These are phyloP conservation scores for Cryptococcus deneoformans DNA, from an alignment of 1,284 basidiomycete genomes.

Conservation along the genomic window DNA sequence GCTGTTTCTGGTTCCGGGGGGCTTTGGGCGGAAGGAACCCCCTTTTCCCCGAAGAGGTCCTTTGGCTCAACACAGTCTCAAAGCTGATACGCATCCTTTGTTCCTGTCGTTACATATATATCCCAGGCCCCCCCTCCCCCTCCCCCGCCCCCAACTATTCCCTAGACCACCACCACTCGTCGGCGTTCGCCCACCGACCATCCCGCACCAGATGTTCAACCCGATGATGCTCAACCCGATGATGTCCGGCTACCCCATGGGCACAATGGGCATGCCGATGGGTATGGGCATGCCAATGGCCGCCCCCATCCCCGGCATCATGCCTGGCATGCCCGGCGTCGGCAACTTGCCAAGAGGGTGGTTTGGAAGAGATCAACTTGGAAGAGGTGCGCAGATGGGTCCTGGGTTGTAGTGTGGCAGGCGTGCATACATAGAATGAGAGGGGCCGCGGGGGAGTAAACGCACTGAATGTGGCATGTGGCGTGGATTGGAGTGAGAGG, in stretches of 20 bases:
- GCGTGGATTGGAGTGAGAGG: not conserved
- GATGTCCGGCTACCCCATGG: slow-evolving; percentile 12
- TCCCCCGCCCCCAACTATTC: slow-evolving; percentile 10
- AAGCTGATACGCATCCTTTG: no score
- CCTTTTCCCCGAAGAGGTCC: not conserved
- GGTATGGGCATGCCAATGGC: slow-evolving; percentile 23
- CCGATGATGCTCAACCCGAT: slow-evolving; percentile 17
- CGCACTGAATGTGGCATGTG: slow-evolving; percentile 6
- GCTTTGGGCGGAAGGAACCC: no score
- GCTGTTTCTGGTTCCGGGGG: not conserved
- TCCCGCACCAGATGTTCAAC: slow-evolving; percentile 7
- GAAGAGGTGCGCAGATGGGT: slow-evolving; percentile 25
- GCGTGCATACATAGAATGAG: no score
- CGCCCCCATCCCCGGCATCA: slow-evolving; percentile 24
- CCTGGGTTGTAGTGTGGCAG: no score
- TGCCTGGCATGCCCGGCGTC: slow-evolving; percentile 37
- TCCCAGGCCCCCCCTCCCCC: slow-evolving; percentile 13
- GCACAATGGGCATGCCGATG: slow-evolving; percentile 24
- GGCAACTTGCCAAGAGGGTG: slow-evolving; percentile 34
- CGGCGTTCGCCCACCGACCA: slow-evolving; percentile 14
- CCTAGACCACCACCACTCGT: slow-evolving; percentile 18
- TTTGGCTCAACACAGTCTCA: not conserved
- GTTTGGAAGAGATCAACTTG: slow-evolving; percentile 38
- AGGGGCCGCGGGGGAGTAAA: not conserved
- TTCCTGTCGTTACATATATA: no score